Evolutionary conservation across 495 filamentous ascomycete genomes (phyloP).

Genomic region (Annulohypoxylon stygium): DNA sequence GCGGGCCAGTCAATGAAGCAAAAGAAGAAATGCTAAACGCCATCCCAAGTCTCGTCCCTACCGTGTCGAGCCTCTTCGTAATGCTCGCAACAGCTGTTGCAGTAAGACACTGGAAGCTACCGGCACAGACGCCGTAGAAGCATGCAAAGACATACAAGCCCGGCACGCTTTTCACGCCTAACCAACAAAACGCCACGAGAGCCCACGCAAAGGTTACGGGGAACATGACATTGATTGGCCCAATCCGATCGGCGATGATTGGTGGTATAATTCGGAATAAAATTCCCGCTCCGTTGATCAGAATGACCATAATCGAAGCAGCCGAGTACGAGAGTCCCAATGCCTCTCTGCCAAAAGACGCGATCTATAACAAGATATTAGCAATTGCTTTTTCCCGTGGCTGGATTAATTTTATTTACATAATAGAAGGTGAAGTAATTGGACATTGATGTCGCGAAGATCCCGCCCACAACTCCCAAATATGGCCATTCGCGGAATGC

Average conservation of each 20-base stretch:
- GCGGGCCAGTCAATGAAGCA: conserved; percentile 74
- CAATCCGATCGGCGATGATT: conserved; percentile 71
- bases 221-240: conserved; percentile 73
- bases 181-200: conserved; percentile 72
- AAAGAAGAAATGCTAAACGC: conserved; percentile 73
- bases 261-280: conserved; percentile 71
- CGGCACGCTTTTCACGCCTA: conserved; percentile 60
- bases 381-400: neutral
- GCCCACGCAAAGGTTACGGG: conserved; percentile 66
- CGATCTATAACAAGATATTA: conserved; percentile 45
- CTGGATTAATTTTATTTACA: conserved; percentile 50
- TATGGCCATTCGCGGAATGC: conserved; percentile 75
- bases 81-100: conserved; percentile 69
- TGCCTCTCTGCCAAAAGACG: conserved; percentile 66
- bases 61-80: conserved; percentile 71
- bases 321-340: conserved; percentile 65
- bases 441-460: conserved; percentile 67
- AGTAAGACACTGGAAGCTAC: conserved; percentile 74
- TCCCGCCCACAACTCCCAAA: conserved; percentile 71
- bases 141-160: conserved; percentile 70
- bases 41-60: conserved; percentile 77
- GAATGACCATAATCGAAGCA: conserved; percentile 71
- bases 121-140: conserved; percentile 72
- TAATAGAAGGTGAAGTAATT: conserved; percentile 81
- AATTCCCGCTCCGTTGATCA: conserved; percentile 76